Conservation (phyloP, 176 grass and related monocot genomes). For the Poa pratensis region DNA sequence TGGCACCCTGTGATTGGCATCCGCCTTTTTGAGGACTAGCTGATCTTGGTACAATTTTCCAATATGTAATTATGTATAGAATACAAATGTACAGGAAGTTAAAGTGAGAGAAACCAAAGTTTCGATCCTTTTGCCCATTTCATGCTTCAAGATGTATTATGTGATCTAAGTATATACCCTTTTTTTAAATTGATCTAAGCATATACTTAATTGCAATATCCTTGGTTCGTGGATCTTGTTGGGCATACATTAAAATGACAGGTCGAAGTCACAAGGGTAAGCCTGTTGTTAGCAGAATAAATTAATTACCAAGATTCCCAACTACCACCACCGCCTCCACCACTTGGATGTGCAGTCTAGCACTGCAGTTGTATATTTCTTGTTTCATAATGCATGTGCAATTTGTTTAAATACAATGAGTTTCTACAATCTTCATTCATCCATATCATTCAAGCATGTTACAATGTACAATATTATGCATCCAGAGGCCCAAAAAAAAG, state of each 20-base stretch:
- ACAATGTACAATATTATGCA: not conserved
- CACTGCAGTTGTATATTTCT: no score
- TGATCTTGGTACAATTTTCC: not conserved
- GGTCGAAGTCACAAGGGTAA: not conserved
- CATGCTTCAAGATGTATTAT: not conserved
- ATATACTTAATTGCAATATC: not conserved
- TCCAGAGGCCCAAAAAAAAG: not conserved
- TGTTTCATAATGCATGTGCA: no score
- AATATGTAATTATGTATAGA: not conserved
- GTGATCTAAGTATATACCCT: not conserved
- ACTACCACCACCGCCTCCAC: not conserved
- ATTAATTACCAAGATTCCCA: not conserved
- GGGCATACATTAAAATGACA: not conserved
- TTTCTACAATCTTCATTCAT: not conserved
- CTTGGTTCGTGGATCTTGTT: not conserved
- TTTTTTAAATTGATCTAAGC: no score
- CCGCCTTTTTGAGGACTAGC: conserved; percentile 40
- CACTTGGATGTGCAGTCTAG: not conserved
- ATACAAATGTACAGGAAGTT: conserved; percentile 9
- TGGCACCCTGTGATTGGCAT: conserved; percentile 23
- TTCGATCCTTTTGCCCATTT: conserved; percentile 10
- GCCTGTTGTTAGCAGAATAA: no score
- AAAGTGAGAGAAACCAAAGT: not conserved
- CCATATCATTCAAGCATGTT: not conserved
- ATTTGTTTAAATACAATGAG: not conserved